Conservation (phyloP, 2,329 filamentous ascomycete genomes). For the Fusarium annulatum region DNA sequence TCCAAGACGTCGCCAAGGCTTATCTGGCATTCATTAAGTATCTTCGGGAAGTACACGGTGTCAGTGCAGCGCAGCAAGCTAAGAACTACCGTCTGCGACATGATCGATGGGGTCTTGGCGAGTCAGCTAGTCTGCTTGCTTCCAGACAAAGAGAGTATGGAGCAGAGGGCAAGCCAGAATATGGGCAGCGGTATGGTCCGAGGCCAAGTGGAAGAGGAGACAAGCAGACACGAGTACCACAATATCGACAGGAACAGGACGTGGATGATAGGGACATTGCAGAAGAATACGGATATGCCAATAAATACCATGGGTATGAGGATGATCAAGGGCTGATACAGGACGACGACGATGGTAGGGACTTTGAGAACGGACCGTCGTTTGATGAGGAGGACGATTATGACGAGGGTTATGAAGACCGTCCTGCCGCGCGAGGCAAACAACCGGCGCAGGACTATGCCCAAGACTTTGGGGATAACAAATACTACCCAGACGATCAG, state of each 20-base stretch:
- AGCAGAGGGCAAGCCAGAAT: rapidly evolving
- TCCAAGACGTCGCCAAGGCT: neutral
- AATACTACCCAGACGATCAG: neutral
- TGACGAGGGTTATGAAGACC: neutral
- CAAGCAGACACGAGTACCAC: rapidly evolving
- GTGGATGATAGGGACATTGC: neutral
- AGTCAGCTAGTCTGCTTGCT: neutral
- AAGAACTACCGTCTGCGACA: neutral
- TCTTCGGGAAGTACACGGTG: neutral
- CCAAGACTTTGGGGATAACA: neutral
- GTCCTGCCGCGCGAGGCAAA: neutral
- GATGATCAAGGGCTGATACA: neutral
- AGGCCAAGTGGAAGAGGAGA: neutral
- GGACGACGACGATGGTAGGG: neutral
- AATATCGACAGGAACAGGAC: neutral
- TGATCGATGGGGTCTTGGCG: neutral
- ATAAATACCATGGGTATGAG: rapidly evolving
- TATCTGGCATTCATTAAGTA: neutral
- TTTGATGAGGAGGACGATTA: neutral
- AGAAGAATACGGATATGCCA: neutral
- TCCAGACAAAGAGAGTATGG: rapidly evolving
- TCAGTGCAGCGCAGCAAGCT: neutral
- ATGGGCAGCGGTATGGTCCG: neutral
- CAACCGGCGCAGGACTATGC: neutral
- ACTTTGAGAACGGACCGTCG: neutral